Evolutionary conservation across 495 filamentous ascomycete species (phyloP).

Genomic region (Trichocladium antarcticum): DNA sequence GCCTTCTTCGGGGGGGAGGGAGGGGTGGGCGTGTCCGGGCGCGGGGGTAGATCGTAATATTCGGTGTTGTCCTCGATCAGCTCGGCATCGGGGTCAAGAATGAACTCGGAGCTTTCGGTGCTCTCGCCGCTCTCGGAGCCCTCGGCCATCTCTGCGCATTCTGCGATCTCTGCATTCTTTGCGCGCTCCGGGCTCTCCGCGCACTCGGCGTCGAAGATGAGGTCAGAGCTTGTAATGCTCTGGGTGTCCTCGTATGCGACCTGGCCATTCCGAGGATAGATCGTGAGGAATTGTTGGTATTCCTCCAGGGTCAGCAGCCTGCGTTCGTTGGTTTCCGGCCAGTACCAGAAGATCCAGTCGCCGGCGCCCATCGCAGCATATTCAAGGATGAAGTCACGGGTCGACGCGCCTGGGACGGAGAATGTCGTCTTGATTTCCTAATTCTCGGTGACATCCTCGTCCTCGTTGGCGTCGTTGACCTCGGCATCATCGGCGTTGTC

Average conservation of each 20-base stretch:
- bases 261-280: background rate
- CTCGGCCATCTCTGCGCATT: no score
- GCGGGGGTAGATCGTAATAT: background rate
- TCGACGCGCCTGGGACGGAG: background rate
- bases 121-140: no score
- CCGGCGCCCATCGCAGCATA: background rate
- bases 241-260: background rate
- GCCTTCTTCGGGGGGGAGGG: background rate
- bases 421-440: background rate
- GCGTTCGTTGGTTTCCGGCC: background rate
- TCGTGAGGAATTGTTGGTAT: background rate
- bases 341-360: background rate
- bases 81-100: background rate
- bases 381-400: background rate
- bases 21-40: background rate
- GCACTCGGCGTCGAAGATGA: no score
- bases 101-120: background rate
- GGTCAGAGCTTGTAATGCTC: no score
- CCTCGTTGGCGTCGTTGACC: background rate
- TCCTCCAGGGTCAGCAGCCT: background rate
- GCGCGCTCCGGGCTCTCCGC: no score
- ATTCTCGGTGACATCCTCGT: background rate
- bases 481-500: background rate
- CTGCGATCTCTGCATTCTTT: no score
- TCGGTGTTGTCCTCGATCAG: background rate